Evolutionary conservation across 2,329 filamentous ascomycete species (phyloP), one percentile per base, ranked within the genome.

Genomic region (Biscogniauxia sp.): DNA sequence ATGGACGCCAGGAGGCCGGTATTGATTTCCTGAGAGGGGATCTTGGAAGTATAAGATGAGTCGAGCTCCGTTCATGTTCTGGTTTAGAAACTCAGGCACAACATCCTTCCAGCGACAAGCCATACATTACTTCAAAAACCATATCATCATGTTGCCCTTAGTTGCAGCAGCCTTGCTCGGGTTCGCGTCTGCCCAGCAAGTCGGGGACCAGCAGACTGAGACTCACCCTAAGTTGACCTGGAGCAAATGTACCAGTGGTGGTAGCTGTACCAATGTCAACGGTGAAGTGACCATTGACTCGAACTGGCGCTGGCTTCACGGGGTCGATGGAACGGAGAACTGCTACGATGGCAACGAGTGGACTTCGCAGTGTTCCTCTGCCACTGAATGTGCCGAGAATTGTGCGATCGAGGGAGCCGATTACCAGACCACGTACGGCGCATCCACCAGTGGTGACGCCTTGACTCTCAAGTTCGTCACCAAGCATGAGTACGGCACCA

Each of bases 261-360:
- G 79, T 53, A 75, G 74, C 56, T 84, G 81, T 69, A 77, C 76
- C 11, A 70, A 73, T 17, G 75, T 79, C 62, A 73, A 72, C 58
- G 80, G 75, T 53, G 78, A 77, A 52, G 76, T 84, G 37, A 80
- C 82, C 53, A 73, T 84, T 66, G 82, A 84, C 65, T 65, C 80
- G 53, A 83, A 83, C 73, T 84, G 81, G 80, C 79, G 81, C 61
- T 84, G 81, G 81, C 72, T 82, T 51, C 80, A 83, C 69, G 64
- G 69, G n/a, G 73, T 72, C 53, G 65, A 65, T 11, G 76, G 76
- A 41, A 77, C 72, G 60, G 78, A 75, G 59, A 83, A 83, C 72
- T 82, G 80, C 74, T 82, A 82, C 67, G 80, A 78, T 54, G 80
- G 79, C 56, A 81, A 82, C 69, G 65, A 69, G 65, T 72, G 70